A percentile compares a stretch with the other conserved stretches of the same genome.
Evolutionary conservation across 1,284 basidiomycete genomes (phyloP).

Genomic region (Phylloporus gajari): DNA sequence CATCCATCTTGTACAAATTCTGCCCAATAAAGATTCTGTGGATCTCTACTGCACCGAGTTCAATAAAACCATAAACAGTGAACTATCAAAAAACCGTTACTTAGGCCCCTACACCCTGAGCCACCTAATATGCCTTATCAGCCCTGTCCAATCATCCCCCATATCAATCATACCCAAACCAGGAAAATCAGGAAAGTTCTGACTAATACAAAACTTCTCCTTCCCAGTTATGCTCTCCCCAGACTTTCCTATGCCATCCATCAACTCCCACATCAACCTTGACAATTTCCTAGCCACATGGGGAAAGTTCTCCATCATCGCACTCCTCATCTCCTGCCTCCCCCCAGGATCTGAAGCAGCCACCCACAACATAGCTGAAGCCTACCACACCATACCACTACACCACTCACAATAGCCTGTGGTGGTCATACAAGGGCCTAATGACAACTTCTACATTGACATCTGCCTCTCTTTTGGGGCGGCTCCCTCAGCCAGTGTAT

Average conservation of each 20-base stretch:
- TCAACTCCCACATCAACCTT: not conserved
- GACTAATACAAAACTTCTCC: conserved; percentile 1
- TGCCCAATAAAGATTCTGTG: not conserved
- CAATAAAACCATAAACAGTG: conserved; percentile 1
- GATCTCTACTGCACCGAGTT: not conserved
- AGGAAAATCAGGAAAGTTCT: not conserved
- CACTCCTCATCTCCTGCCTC: not conserved
- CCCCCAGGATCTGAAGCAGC: not conserved
- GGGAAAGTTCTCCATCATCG: not conserved
- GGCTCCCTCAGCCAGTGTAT: not conserved
- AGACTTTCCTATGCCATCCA: not conserved
- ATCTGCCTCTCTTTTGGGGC: not conserved
- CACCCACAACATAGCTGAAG: not conserved
- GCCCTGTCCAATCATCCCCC: conserved; percentile 16
- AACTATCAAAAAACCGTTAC: not conserved
- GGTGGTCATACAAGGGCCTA: not conserved
- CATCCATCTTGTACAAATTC: conserved; percentile 14
- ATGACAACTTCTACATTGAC: not conserved
- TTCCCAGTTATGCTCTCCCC: not conserved
- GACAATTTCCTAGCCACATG: not conserved
- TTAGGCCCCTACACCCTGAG: not conserved
- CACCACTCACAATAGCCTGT: not conserved
- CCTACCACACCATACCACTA: not conserved
- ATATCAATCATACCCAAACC: conserved; percentile 16
- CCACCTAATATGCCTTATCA: not conserved